These are phyloP conservation scores for Hippophae tibetana DNA, from an alignment of 306 rosid species.

Conservation along the genomic window DNA sequence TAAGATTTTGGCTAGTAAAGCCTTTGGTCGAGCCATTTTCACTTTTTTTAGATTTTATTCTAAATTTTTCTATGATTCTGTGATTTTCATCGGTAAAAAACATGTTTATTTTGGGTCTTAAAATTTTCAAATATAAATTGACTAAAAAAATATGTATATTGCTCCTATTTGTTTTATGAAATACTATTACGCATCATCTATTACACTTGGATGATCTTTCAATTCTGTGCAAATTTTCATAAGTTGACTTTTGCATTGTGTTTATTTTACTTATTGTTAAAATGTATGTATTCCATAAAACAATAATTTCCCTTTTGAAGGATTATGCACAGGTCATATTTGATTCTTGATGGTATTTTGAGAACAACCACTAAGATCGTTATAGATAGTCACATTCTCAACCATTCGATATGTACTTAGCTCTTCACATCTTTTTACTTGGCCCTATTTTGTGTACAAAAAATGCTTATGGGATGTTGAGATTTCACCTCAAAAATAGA, in stretches of 20 bases:
- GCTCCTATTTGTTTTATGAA: no score
- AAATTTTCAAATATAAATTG: no score
- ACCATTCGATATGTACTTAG: constrained; percentile 38
- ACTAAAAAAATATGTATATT: no score
- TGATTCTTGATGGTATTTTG: constrained; percentile 29
- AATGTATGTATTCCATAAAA: constrained; percentile 35
- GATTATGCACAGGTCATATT: constrained; percentile 39
- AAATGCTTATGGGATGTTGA: constrained; percentile 25
- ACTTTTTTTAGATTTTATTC: no score
- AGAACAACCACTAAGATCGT: constrained; percentile 26
- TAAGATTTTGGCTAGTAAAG: no score
- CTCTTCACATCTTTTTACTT: not conserved
- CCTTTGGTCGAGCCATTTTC: no score
- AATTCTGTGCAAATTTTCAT: constrained; percentile 27
- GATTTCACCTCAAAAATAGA: constrained; percentile 27
- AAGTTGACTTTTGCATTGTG: constrained; percentile 30
- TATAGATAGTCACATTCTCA: constrained; percentile 29
- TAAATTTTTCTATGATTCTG: no score
- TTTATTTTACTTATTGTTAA: constrained; percentile 21
- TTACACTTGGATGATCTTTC: constrained; percentile 52
- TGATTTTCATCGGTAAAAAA: no score
- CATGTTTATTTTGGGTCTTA: no score
- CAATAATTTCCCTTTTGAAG: constrained; percentile 47
- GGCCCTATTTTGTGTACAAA: constrained; percentile 19
- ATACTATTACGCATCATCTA: constrained; percentile 39